These are phyloP conservation scores for Xylaria scruposa DNA, from an alignment of 495 filamentous ascomycete genomes.

Conservation along the genomic window DNA sequence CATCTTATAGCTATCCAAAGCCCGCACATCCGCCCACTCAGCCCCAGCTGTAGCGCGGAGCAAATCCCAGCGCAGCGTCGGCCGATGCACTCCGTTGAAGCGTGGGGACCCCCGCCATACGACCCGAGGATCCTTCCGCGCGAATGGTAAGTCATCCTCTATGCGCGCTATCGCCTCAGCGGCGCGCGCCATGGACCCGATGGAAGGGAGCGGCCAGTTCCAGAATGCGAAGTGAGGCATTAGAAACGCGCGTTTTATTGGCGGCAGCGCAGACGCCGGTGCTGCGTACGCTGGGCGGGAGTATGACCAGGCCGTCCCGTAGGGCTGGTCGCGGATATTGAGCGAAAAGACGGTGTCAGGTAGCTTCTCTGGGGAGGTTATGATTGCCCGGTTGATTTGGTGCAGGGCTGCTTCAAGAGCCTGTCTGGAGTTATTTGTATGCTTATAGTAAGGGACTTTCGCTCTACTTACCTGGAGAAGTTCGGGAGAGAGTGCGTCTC, in stretches of 20 bases:
- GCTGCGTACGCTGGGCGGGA: constrained; percentile 39
- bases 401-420: constrained; percentile 50
- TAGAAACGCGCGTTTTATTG: constrained; percentile 54
- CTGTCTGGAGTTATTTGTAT: constrained; percentile 30
- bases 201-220: constrained; percentile 62
- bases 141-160: constrained; percentile 31
- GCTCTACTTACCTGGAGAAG: constrained; percentile 41
- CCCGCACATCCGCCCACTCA: constrained; percentile 54
- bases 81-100: constrained; percentile 32
- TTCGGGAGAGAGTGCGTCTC: constrained; percentile 38
- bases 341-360: constrained; percentile 69
- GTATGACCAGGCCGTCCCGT: constrained; percentile 47
- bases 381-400: constrained; percentile 58
- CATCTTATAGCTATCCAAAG: constrained; percentile 39
- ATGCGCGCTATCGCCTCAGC: constrained; percentile 44
- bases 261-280: constrained; percentile 31
- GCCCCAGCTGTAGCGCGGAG: constrained; percentile 39
- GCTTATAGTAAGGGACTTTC: not conserved
- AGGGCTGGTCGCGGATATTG: constrained; percentile 53
- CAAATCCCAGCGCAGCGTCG: constrained; percentile 37
- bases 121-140: constrained; percentile 37
- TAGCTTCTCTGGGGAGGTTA: constrained; percentile 53
- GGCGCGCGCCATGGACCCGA: constrained; percentile 58
- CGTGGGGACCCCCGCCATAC: constrained; percentile 31
- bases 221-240: constrained; percentile 75